Evolutionary conservation across 2,329 filamentous ascomycete genomes (phyloP).

Genomic region (Conoideocrella luteorostrata): DNA sequence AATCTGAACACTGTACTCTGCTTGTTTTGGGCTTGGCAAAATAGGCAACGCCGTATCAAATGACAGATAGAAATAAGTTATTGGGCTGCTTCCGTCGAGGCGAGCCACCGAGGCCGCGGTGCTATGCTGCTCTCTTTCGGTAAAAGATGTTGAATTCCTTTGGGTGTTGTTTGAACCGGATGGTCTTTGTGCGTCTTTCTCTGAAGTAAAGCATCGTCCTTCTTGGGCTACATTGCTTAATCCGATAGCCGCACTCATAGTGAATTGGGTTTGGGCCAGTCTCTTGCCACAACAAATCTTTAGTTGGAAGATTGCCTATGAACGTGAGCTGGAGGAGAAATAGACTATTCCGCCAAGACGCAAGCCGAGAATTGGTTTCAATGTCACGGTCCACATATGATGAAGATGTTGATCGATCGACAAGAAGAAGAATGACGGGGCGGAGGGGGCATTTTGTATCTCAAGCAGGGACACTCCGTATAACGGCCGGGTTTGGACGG

Average conservation of each 20-base stretch:
- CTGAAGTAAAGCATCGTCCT: not conserved
- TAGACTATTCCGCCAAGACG: too few species aligned
- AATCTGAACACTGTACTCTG: conserved; percentile 14
- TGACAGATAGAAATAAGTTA: conserved; percentile 35
- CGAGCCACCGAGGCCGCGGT: not conserved
- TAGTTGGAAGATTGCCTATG: too few species aligned
- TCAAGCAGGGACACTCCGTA: not conserved
- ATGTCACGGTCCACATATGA: too few species aligned
- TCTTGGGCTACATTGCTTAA: not conserved
- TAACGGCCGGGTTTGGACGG: not conserved
- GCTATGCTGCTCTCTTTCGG: not conserved
- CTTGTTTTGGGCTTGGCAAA: conserved; percentile 15
- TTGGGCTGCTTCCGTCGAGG: conserved; percentile 17
- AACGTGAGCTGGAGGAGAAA: too few species aligned
- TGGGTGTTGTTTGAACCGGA: not conserved
- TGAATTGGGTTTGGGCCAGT: not conserved
- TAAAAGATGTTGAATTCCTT: not conserved
- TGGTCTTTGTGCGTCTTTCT: not conserved
- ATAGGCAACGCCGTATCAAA: conserved; percentile 32
- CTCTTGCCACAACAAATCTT: not conserved
- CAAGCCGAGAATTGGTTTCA: too few species aligned
- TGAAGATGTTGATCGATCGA: too few species aligned
- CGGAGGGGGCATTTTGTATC: not conserved
- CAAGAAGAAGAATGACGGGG: not conserved
- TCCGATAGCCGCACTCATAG: not conserved